Conservation (phyloP, 1,284 basidiomycete species). For the Boletus subluridellus region DNA sequence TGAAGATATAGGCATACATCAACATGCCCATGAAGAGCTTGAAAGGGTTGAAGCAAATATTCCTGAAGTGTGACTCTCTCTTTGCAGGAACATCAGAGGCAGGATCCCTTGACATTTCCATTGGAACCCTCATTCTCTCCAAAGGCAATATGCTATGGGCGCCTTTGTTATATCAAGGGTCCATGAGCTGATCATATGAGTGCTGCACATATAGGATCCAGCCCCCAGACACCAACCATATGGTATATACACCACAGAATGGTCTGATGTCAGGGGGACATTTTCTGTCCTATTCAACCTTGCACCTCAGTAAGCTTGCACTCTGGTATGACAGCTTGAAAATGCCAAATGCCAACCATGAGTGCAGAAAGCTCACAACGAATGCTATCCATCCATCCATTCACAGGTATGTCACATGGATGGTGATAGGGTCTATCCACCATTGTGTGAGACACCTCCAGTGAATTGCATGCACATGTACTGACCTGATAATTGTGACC, state of each 20-base stretch:
- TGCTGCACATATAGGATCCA: neutral
- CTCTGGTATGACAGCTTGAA: neutral
- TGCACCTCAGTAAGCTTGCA: neutral
- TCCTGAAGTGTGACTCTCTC: neutral
- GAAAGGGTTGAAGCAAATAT: neutral
- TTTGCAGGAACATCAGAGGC: neutral
- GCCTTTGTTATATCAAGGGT: no score
- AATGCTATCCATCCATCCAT: neutral
- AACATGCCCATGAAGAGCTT: accelerated
- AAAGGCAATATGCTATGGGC: no score
- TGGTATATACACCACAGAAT: neutral
- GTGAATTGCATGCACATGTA: neutral
- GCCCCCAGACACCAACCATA: neutral
- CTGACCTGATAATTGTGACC: no score
- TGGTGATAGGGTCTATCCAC: neutral
- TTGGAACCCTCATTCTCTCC: no score
- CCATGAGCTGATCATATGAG: no score
- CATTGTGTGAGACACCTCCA: neutral
- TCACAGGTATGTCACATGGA: neutral
- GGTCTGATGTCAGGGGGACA: neutral
- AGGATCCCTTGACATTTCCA: no score
- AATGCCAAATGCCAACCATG: neutral
- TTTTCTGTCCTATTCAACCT: neutral
- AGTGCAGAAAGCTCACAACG: neutral
- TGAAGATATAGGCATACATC: neutral